Percentiles rank a stretch among this genome's conserved stretches.
phyloP scores from a whole-genome alignment of 306 rosid species.

The Prunus davidiana region DNA sequence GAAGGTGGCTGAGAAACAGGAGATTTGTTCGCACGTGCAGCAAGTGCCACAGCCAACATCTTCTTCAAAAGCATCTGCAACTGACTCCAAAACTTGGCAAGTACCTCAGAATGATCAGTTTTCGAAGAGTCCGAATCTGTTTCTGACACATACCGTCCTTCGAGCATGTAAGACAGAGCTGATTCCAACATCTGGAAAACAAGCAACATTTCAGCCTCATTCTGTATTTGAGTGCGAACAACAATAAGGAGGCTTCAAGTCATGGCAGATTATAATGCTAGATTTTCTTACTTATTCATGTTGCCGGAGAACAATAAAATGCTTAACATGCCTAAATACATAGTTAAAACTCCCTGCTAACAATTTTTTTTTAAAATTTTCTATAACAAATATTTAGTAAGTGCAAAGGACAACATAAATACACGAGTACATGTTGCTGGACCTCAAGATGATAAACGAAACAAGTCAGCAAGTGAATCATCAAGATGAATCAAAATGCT shows the following conservation, averaged over 20 bases:
- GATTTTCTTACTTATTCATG: neutral
- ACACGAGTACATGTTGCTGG: neutral
- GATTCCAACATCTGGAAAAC: constrained; percentile 73
- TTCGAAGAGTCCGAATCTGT: constrained; percentile 39
- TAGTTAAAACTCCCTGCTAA: neutral
- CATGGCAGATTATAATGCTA: neutral
- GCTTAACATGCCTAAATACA: no score
- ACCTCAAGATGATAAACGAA: neutral
- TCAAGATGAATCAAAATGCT: neutral
- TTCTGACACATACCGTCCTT: constrained; percentile 67
- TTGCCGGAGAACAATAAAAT: neutral
- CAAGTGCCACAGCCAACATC: constrained; percentile 56
- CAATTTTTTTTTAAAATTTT: neutral
- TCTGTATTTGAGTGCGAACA: neutral
- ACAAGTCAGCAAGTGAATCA: neutral
- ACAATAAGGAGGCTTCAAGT: neutral
- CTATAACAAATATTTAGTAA: no score
- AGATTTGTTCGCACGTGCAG: constrained; percentile 46
- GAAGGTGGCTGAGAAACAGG: constrained; percentile 41
- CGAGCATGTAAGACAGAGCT: constrained; percentile 75
- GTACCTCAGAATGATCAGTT: constrained; percentile 45
- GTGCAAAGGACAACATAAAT: neutral
- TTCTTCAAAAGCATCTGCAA: constrained; percentile 84
- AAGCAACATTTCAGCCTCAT: neutral
- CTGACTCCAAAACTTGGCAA: constrained; percentile 77